Evolutionary conservation across 345 rosid species (phyloP), one percentile per base, ranked within the genome.

Genomic region (Rhodamnia argentea): DNA sequence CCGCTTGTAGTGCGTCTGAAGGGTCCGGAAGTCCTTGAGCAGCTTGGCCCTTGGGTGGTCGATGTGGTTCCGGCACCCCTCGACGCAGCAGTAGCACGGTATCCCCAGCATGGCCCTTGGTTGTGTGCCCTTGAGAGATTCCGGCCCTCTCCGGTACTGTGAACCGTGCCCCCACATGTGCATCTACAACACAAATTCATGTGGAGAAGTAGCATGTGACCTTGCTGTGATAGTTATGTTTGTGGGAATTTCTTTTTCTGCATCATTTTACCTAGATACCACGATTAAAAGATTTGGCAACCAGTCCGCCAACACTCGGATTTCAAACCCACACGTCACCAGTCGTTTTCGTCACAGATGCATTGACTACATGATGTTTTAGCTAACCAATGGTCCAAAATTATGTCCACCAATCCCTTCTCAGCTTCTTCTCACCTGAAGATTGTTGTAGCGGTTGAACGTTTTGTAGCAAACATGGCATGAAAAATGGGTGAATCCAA

Each of bases 101-200:
- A 94, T 91, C 52, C 94, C 93, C 40, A 93, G 50, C 92, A 94
- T 92, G 56, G 95, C 93, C 87, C 94, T 91, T 24, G 98, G 98
- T 83, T 95, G 95, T 0, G 91, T 90, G 53, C 98, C 98, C 90
- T 91, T 95, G 10, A 95, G 89, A 3, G 96, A 95, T 57, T 94
- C 95, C 2, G 98, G 92, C 14, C 99, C 97, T 86, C 90, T 91
- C 3, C 99, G 90, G 85, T 94, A 95, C 84, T 95, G 96, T 51
- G 98, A 95, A 85, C 98, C 96, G 54, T 96, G 99, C 6, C 98
- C 98, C 99, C 99, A 96, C 96, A 95, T 92, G 89, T 95, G 99
- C 98, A 96, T 96, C 98, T 93, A 90, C 84, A 15, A 4, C 84
- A 52, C 20, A 12, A 53, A 83, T 27, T 81, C 51, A 29, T 5